Base-by-base conservation (phyloP, 2,329 filamentous ascomycete species). In the Cercospora zeae-maydis region DNA sequence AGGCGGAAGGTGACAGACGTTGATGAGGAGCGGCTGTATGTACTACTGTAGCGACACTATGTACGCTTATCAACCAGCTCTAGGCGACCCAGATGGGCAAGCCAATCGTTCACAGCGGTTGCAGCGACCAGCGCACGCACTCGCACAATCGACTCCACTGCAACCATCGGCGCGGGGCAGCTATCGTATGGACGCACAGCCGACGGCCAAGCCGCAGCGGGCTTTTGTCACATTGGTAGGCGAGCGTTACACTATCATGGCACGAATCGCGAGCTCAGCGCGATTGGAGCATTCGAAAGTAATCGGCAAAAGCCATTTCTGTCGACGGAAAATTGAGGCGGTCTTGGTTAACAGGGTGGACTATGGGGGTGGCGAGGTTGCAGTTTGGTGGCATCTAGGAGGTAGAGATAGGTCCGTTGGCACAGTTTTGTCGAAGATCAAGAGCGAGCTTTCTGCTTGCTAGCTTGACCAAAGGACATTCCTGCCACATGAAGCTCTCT, bases 1-100 rank as follows among this genome's bases (percentile, higher is more conserved):
- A 52, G 24, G 56, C 11, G 36, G 27, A 52, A 51, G 52, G 61
- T 58, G 53, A 51, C 56, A 57, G 47, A 30, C 49, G 33, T 51
- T 34, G 37, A 55, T 54, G 54, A 16, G 49, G 31, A 57, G 51
- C 57, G 42, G 36, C 13, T 59, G 45, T 63, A 53, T 65, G 60
- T 57, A 59, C 54, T 24, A 65, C 56, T 56, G 61, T 63, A 62
- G 52, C 60, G 63, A 51, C 59, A 62, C 47, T 27, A 57, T 55
- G 61, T 57, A 63, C 19, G 58, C 27, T 59, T 59, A 51, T 60
- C 49, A 27, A 59, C 36, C 37, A 59, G 27, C 37, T 51, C 57
- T 56, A 52, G 39, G 61, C 54, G 52, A 16, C 56, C 51, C 39
- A 39, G 58, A 52, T 51, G 34, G 57, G 57, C 49, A 54, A 31